Percentiles rank a stretch among this genome's conserved stretches.
phyloP scores from a whole-genome alignment of 1,284 basidiomycete species.

The Fomitopsis palustris region DNA sequence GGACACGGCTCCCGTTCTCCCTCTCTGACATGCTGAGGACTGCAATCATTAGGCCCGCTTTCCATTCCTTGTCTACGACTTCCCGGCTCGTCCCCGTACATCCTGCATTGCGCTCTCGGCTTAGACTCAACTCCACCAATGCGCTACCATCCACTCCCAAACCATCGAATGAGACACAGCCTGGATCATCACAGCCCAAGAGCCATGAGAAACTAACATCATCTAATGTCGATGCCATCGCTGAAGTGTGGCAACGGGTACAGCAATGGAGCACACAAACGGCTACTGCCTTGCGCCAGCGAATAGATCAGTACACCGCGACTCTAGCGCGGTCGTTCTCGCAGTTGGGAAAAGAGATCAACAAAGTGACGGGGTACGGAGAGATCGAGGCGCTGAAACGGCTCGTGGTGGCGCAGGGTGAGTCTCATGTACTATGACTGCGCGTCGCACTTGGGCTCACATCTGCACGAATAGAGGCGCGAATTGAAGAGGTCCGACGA shows the following conservation, averaged over 20 bases:
- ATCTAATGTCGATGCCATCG: background rate
- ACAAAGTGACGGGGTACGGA: slow-evolving; percentile 86
- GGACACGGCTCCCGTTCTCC: background rate
- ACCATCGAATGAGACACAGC: background rate
- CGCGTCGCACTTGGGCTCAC: slow-evolving; percentile 2
- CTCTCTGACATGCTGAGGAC: background rate
- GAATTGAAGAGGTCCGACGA: slow-evolving; percentile 55
- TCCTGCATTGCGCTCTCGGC: background rate
- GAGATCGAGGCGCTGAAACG: slow-evolving; percentile 83
- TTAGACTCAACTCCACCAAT: background rate
- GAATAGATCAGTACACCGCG: slow-evolving; percentile 55
- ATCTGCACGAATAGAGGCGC: slow-evolving; percentile 44
- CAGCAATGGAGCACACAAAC: slow-evolving; percentile 1
- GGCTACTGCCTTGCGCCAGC: slow-evolving; percentile 36
- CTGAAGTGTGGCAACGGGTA: slow-evolving; percentile 3
- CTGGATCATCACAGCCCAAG: background rate
- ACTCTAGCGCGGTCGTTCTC: slow-evolving; percentile 58
- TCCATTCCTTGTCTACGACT: background rate
- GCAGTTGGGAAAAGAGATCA: slow-evolving; percentile 74
- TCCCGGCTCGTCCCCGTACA: background rate
- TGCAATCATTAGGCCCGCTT: background rate
- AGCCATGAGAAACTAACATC: background rate
- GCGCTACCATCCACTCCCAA: background rate
- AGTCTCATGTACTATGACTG: slow-evolving; percentile 23
- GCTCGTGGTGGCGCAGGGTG: slow-evolving; percentile 80